Evolutionary conservation across 2,329 filamentous ascomycete species (phyloP).

Genomic region (Colletotrichum eremochloae): DNA sequence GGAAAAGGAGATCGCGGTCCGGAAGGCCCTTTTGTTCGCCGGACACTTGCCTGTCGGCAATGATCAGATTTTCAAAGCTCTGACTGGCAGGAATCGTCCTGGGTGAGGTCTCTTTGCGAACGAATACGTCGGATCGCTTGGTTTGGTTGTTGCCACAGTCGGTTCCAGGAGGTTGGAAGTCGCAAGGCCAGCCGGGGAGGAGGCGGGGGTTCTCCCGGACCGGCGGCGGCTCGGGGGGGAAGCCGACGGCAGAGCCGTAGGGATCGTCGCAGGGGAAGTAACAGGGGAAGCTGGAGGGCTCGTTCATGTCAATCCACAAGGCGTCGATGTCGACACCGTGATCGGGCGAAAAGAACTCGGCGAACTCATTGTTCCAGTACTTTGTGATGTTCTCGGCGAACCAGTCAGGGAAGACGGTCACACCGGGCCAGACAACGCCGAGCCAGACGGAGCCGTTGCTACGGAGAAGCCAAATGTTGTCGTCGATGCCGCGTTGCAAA

Average conservation of each 20-base stretch:
- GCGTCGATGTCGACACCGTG: conserved; percentile 81
- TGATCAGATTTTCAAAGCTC: conserved; percentile 34
- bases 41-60: conserved; percentile 44
- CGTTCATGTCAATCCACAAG: conserved; percentile 81
- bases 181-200: conserved; percentile 75
- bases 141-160: conserved; percentile 29
- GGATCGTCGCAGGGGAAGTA: conserved; percentile 55
- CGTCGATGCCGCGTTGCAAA: conserved; percentile 56
- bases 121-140: conserved; percentile 30
- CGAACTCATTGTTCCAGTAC: conserved; percentile 80
- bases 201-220: conserved; percentile 73
- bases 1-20: conserved; percentile 72
- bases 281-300: conserved; percentile 52
- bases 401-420: conserved; percentile 82
- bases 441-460: conserved; percentile 69
- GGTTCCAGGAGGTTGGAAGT: conserved; percentile 39
- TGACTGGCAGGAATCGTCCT: conserved; percentile 3
- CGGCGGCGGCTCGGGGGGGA: conserved; percentile 72
- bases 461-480: conserved; percentile 63
- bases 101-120: conserved; percentile 5
- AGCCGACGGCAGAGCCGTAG: conserved; percentile 53
- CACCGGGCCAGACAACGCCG: conserved; percentile 84
- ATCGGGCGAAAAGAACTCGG: conserved; percentile 71
- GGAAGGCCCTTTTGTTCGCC: conserved; percentile 69
- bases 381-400: conserved; percentile 73